Evolutionary conservation across 345 rosid genomes (phyloP).

Genomic region (Euphorbia tirucalli): DNA sequence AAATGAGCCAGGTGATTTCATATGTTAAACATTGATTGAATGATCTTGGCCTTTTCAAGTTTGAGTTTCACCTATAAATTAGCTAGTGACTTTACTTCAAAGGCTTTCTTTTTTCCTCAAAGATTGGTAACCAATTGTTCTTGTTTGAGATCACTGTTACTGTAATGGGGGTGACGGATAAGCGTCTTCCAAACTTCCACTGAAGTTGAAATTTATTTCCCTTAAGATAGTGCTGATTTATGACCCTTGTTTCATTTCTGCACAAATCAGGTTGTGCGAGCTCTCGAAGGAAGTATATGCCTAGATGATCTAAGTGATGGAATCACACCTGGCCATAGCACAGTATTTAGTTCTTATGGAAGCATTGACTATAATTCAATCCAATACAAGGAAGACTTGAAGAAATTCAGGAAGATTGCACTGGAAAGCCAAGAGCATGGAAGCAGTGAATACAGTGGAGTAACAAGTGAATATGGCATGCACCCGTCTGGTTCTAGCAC

Average conservation of each 20-base stretch:
- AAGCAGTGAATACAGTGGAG: slow-evolving; percentile 14
- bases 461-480: slow-evolving; percentile 11
- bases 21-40: background rate
- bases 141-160: background rate
- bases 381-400: slow-evolving; percentile 24
- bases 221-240: background rate
- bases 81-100: background rate
- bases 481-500: slow-evolving; percentile 13
- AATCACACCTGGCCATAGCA: slow-evolving; percentile 17
- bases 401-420: slow-evolving; percentile 24
- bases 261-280: slow-evolving; percentile 29
- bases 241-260: slow-evolving; percentile 10
- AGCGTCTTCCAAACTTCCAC: background rate
- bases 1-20: slow-evolving; percentile 25
- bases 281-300: slow-evolving; percentile 28
- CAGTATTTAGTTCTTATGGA: slow-evolving; percentile 8
- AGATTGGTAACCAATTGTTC: background rate
- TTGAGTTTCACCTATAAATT: background rate
- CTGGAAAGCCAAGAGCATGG: slow-evolving; percentile 20
- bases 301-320: slow-evolving; percentile 22
- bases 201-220: background rate
- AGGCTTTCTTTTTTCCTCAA: background rate
- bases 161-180: background rate
- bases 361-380: slow-evolving; percentile 10
- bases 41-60: background rate